Evolutionary conservation across 2,329 filamentous ascomycete genomes (phyloP).

Genomic region (Stachybotrys chartarum): DNA sequence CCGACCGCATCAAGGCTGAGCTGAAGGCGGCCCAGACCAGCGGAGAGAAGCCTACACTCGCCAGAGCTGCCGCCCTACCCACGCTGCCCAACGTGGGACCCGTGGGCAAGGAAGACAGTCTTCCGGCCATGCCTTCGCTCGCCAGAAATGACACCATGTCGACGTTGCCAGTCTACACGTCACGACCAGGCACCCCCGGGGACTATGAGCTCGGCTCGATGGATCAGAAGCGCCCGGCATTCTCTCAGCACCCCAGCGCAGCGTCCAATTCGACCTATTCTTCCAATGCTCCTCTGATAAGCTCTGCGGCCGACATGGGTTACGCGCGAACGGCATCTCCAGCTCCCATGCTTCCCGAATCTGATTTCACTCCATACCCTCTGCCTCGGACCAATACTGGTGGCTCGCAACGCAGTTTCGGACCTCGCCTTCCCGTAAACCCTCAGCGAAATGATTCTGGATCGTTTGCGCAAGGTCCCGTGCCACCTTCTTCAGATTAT

Average conservation of each 20-base stretch:
- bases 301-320: conserved; percentile 55
- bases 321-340: conserved; percentile 32
- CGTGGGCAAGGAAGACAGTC: conserved; percentile 33
- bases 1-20: conserved; percentile 46
- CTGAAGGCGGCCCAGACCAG: conserved; percentile 44
- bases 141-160: conserved; percentile 52
- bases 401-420: background rate
- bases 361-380: background rate
- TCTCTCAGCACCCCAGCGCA: conserved; percentile 44
- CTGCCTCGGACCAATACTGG: background rate
- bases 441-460: conserved; percentile 7
- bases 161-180: conserved; percentile 57
- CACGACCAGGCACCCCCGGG: conserved; percentile 48
- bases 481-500: conserved; percentile 11
- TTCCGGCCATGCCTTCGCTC: conserved; percentile 51
- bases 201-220: conserved; percentile 45
- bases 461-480: conserved; percentile 21
- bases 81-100: conserved; percentile 36
- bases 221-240: conserved; percentile 43
- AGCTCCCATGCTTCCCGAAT: conserved; percentile 24
- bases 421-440: background rate
- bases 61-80: conserved; percentile 62
- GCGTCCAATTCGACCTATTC: conserved; percentile 54
- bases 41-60: conserved; percentile 40
- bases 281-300: conserved; percentile 56